Evolutionary conservation across 768 basidiomycete genomes (phyloP).

Genomic region (Rhodotorula toruloides): DNA sequence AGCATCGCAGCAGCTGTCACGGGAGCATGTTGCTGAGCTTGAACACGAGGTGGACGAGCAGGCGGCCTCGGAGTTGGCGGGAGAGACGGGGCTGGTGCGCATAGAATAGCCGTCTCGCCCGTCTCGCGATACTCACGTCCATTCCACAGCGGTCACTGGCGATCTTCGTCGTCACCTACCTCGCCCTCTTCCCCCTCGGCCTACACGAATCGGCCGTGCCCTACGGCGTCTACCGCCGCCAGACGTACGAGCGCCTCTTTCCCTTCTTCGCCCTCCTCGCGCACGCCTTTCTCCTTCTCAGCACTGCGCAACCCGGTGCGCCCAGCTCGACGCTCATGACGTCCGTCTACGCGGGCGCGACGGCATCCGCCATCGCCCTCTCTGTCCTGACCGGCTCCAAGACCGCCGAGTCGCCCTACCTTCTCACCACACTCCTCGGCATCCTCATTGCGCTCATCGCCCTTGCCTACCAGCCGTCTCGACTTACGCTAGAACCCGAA

Average conservation of each 20-base stretch:
- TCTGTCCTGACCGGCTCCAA: not conserved
- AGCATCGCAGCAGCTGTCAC: not conserved
- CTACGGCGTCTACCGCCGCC: not conserved
- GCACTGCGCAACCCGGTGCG: not conserved
- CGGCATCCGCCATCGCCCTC: not conserved
- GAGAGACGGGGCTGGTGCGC: conserved; percentile 8
- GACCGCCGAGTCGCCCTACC: not conserved
- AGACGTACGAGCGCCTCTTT: not conserved
- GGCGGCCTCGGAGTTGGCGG: not conserved
- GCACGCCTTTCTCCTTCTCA: not conserved
- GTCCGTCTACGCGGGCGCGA: not conserved
- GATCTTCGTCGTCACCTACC: not conserved
- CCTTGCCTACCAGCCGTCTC: too few species aligned
- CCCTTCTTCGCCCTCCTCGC: not conserved
- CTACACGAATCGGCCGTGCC: not conserved
- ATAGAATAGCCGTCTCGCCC: too few species aligned
- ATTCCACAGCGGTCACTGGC: too few species aligned
- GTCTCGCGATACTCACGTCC: too few species aligned
- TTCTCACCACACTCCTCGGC: not conserved
- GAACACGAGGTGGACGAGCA: not conserved
- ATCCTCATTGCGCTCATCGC: not conserved
- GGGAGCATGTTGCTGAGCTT: too few species aligned
- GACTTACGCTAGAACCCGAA: not conserved
- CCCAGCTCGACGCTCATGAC: not conserved
- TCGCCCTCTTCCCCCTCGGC: not conserved